These are phyloP conservation scores for Ogataea nonfermentans DNA, from an alignment of 805 yeast genomes.

Conservation along the genomic window DNA sequence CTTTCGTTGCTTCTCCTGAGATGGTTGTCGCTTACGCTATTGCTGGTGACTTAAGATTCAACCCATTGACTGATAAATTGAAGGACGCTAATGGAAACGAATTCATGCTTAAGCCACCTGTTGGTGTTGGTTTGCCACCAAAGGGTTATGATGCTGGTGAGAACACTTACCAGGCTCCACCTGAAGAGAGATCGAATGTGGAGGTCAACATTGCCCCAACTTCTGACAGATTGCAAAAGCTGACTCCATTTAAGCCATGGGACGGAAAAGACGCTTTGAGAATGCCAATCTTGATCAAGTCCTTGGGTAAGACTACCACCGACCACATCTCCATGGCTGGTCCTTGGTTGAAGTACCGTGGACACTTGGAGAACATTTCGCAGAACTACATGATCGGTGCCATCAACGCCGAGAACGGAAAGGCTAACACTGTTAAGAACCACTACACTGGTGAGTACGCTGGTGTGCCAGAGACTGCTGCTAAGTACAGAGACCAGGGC, in stretches of 20 bases:
- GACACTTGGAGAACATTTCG: constrained; percentile 97
- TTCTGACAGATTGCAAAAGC: constrained; percentile 93
- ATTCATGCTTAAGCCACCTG: constrained; percentile 78
- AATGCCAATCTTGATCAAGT: constrained; percentile 93
- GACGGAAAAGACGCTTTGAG: constrained; percentile 88
- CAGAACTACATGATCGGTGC: constrained; percentile 99
- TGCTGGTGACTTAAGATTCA: constrained; percentile 88
- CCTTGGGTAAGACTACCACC: constrained; percentile 97
- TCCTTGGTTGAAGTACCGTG: constrained; percentile 99
- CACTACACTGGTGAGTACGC: constrained; percentile 86
- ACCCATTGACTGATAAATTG: constrained; percentile 87
- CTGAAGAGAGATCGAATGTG: constrained; percentile 75
- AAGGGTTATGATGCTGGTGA: constrained; percentile 61
- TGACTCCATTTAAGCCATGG: constrained; percentile 95
- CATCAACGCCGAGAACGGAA: constrained; percentile 90
- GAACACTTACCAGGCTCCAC: constrained; percentile 97
- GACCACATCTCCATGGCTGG: constrained; percentile 99
- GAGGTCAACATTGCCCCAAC: constrained; percentile 78
- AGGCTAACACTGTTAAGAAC: constrained; percentile 90
- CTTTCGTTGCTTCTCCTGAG: constrained; percentile 98
- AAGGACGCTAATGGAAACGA: constrained; percentile 63
- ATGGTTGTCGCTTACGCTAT: constrained; percentile 96
- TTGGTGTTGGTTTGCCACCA: constrained; percentile 80
- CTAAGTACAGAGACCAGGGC: constrained; percentile 90
- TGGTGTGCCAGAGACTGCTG: constrained; percentile 97